phyloP scores from a whole-genome alignment of 148 eudicot genomes.

The Selenicereus undatus region DNA sequence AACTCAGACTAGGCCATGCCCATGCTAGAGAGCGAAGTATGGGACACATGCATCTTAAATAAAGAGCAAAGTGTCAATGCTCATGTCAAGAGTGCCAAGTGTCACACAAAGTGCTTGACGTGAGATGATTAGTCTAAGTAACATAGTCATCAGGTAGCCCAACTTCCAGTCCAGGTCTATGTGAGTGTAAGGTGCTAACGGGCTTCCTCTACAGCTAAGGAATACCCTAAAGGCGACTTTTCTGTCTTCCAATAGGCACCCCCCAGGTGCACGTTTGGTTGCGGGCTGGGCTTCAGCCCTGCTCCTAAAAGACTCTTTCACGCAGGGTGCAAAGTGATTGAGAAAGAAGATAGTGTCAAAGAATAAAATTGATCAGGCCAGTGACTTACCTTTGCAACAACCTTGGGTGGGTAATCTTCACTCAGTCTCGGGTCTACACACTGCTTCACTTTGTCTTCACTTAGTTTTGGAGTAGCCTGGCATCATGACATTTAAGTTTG shows the following conservation, averaged over 20 bases:
- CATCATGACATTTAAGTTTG: neutral
- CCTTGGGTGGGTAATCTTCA: slow-evolving; percentile 58
- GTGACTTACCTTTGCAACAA: slow-evolving; percentile 48
- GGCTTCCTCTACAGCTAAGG: neutral
- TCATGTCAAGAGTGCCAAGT: neutral
- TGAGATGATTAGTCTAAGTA: neutral
- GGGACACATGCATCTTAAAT: too few relatives aligned
- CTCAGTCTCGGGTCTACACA: slow-evolving; percentile 67
- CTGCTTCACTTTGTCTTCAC: slow-evolving; percentile 52
- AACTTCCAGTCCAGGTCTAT: neutral
- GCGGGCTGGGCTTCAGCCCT: too few relatives aligned
- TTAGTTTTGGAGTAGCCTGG: slow-evolving; percentile 80
- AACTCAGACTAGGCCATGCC: neutral
- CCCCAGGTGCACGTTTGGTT: too few relatives aligned
- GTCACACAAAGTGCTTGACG: neutral
- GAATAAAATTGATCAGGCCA: neutral
- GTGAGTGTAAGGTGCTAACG: neutral
- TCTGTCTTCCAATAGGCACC: neutral
- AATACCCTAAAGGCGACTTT: neutral
- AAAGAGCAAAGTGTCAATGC: neutral
- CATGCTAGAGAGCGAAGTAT: neutral
- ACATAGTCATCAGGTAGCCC: neutral
- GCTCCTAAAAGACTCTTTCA: too few relatives aligned
- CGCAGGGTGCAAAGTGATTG: too few relatives aligned
- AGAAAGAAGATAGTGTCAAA: neutral